A percentile compares a stretch with the other conserved stretches of the same genome.
Conservation (phyloP, 1,284 basidiomycete genomes). For the Ustilago tritici region DNA sequence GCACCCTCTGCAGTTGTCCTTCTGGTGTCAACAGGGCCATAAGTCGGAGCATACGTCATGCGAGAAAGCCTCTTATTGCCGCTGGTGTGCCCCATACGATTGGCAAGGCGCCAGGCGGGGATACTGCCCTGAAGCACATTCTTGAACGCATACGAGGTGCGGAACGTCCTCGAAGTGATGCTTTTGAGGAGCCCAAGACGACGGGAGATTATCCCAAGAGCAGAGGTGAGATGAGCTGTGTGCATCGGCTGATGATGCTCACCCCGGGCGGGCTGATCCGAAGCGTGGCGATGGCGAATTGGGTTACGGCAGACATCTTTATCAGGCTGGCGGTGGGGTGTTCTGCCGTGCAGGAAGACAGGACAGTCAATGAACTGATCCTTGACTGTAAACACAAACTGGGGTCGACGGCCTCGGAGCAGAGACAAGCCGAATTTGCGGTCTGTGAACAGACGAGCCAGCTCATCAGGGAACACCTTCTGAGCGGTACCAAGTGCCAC, state of each 20-base stretch:
- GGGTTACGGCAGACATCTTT: background rate
- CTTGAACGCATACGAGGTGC: background rate
- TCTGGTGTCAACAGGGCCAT: background rate
- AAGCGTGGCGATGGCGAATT: too few species aligned
- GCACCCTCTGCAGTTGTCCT: background rate
- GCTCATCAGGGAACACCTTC: background rate
- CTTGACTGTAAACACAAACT: background rate
- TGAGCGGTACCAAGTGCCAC: background rate
- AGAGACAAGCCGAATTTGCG: background rate
- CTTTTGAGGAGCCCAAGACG: background rate
- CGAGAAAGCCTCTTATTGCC: background rate
- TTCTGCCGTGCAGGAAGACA: background rate
- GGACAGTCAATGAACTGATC: background rate
- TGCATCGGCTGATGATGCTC: background rate
- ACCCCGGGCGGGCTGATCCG: background rate
- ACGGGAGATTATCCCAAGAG: background rate
- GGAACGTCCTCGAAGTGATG: background rate
- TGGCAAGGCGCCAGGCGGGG: background rate
- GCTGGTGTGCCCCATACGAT: background rate
- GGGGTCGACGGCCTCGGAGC: background rate
- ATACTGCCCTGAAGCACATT: background rate
- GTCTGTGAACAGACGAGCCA: background rate
- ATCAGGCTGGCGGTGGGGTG: background rate
- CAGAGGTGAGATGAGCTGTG: background rate
- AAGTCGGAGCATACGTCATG: background rate